Evolutionary conservation across 2,329 filamentous ascomycete genomes (phyloP), one percentile per base, ranked within the genome.

Genomic region (Pestalotiopsis sp.): DNA sequence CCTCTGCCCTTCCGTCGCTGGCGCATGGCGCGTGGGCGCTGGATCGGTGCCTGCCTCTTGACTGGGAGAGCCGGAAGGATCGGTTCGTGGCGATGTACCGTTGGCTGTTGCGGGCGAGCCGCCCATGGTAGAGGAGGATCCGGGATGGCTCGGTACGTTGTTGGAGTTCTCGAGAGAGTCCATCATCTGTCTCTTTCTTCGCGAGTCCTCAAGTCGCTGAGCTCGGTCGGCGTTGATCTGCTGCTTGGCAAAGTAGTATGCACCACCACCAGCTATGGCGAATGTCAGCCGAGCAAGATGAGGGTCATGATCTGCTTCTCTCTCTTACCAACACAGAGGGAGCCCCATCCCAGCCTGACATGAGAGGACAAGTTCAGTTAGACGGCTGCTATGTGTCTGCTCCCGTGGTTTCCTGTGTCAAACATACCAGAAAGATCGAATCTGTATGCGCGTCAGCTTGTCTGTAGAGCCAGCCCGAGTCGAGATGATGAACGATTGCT

Each of bases 211-310:
- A 73, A 92, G 88, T 76, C 93, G 90, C 70, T 89, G 84, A 70
- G 88, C 86, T 72, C 95, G 93, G 81, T 98, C 94, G 74, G 93
- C 93, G 79, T 98, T 97, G 87, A 99, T 97, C 80, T 91, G 91
- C 78, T 90, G 88, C 87, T 99, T 99, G 72, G 96, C 96, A 80
- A 98, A 97, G 85, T 93, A 94, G 86, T 98, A 99, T 76, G 95
- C 94, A 72, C 92, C 93, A 73, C 90, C 96, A 77, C 95, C 96
- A 73, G 95, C 94, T 94, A 77, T 66, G 38, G 66, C 49, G 23
- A 52, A 67, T 60, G 71, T 75, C 70, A 72, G 70, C 20, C 41
- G 66, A 31, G 70, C 74, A 39, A 70, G 67, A 68, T 66, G 60
- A 27, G 23, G 5, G 65, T 36, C 25, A 20, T 23, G 45, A 68